A percentile compares a stretch with the other conserved stretches of the same genome.
These are phyloP conservation scores for Massariosphaeria phaeospora DNA, from an alignment of 495 filamentous ascomycete genomes.

Conservation along the genomic window DNA sequence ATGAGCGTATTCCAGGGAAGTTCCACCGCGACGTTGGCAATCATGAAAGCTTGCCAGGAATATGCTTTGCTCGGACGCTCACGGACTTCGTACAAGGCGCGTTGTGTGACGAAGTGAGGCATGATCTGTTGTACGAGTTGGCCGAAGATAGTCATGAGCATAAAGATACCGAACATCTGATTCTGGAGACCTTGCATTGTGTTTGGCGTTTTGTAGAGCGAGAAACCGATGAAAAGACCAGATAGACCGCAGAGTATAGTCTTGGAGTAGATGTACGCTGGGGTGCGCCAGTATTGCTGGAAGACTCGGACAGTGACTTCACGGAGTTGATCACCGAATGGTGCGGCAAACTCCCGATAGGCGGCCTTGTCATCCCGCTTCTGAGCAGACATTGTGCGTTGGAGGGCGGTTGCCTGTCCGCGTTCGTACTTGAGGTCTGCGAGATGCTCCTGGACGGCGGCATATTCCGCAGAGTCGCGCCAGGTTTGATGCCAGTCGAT, in stretches of 20 bases:
- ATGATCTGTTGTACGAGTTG: constrained; percentile 52
- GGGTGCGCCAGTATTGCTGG: constrained; percentile 86
- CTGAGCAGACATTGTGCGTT: constrained; percentile 31
- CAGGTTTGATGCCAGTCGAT: constrained; percentile 81
- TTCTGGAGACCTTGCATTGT: constrained; percentile 77
- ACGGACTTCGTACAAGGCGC: constrained; percentile 50
- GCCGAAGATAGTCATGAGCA: constrained; percentile 49
- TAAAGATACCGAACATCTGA: constrained; percentile 49
- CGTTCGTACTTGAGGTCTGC: constrained; percentile 60
- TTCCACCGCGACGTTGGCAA: constrained; percentile 49
- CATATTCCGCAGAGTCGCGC: constrained; percentile 69
- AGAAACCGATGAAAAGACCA: constrained; percentile 80
- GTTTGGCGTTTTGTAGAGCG: constrained; percentile 69
- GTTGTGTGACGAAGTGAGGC: constrained; percentile 51
- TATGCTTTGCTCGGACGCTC: constrained; percentile 54
- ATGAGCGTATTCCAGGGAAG: constrained; percentile 51
- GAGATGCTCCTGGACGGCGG: constrained; percentile 63
- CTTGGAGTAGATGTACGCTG: constrained; percentile 78
- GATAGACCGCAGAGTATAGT: constrained; percentile 50
- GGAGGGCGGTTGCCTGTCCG: constrained; percentile 41
- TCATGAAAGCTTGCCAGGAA: constrained; percentile 53
- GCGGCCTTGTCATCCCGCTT: constrained; percentile 36
- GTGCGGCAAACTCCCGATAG: constrained; percentile 42
- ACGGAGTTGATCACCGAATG: constrained; percentile 48
- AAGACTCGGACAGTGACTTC: constrained; percentile 63